A percentile compares a stretch with the other conserved stretches of the same genome.
These are phyloP conservation scores for Gonapodya sp. DNA, from an alignment of 192 early-diverging fungal species.

Conservation along the genomic window DNA sequence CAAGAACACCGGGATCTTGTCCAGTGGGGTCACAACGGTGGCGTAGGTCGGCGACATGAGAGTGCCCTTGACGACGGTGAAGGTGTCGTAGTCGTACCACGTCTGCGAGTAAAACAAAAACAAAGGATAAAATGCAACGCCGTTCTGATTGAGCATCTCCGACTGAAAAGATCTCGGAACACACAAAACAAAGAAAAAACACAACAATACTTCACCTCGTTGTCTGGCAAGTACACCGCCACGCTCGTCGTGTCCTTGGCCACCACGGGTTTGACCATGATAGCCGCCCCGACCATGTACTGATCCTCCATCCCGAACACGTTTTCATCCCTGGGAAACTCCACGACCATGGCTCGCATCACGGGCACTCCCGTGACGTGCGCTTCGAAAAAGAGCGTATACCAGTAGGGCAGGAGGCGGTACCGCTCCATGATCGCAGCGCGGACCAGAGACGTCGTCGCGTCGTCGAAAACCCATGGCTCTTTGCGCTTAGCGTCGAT, in stretches of 20 bases:
- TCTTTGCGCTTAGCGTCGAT: conserved; percentile 95
- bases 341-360: conserved; percentile 76
- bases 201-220: conserved; percentile 47
- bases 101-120: conserved; percentile 28
- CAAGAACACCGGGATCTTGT: conserved; percentile 75
- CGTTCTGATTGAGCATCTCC: background rate
- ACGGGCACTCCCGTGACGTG: conserved; percentile 65
- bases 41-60: conserved; percentile 16
- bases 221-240: conserved; percentile 61
- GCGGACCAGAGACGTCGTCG: conserved; percentile 67
- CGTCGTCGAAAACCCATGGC: conserved; percentile 90
- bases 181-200: conserved; percentile 5
- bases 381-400: conserved; percentile 82
- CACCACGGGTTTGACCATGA: conserved; percentile 66
- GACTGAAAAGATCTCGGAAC: conserved; percentile 14
- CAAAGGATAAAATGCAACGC: conserved; percentile 10
- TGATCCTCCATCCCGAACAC: conserved; percentile 77
- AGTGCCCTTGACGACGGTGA: conserved; percentile 17
- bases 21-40: conserved; percentile 50
- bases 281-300: conserved; percentile 78
- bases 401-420: conserved; percentile 78
- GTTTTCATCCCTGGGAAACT: conserved; percentile 69
- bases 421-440: conserved; percentile 74
- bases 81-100: conserved; percentile 66
- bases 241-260: conserved; percentile 44